A percentile compares a stretch with the other conserved stretches of the same genome.
phyloP scores from a whole-genome alignment of 148 eudicot genomes.

The Polygonum maritimum region DNA sequence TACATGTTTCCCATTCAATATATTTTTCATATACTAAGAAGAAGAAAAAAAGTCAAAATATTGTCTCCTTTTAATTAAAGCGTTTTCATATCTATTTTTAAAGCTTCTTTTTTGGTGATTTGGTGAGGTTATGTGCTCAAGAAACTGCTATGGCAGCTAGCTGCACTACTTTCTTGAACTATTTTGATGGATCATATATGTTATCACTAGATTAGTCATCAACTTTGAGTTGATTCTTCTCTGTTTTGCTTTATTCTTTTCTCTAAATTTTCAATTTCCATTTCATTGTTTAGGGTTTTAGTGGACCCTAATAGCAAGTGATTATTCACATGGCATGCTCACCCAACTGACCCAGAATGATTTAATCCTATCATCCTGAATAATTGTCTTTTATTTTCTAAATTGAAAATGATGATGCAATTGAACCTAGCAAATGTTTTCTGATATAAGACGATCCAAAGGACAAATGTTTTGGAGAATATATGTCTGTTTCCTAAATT shows the following conservation, averaged over 20 bases:
- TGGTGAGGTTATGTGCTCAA: conserved; percentile 24
- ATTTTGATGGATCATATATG: background rate
- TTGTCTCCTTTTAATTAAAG: background rate
- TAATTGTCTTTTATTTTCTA: background rate
- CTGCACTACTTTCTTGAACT: background rate
- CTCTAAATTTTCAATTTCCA: conserved; percentile 10
- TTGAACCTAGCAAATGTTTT: background rate
- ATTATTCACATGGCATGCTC: conserved; percentile 75
- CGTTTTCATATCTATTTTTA: background rate
- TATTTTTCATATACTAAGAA: background rate
- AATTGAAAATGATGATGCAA: background rate
- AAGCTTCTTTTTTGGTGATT: background rate
- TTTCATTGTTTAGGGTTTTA: conserved; percentile 11
- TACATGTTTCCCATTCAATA: background rate
- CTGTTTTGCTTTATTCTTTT: background rate
- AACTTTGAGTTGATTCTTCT: conserved; percentile 1
- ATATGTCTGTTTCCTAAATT: background rate
- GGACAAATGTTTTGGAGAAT: conserved; percentile 1
- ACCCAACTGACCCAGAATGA: conserved; percentile 55
- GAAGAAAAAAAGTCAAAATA: conserved; percentile 2
- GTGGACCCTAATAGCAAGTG: conserved; percentile 46
- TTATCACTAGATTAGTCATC: background rate
- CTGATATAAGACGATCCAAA: conserved; percentile 3
- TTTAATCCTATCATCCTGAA: conserved; percentile 12
- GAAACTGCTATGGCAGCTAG: conserved; percentile 16